Evolutionary conservation across 176 grass and related monocot genomes (phyloP), one percentile per base, ranked within the genome.

Genomic region (Dendrocalamus sinicus): DNA sequence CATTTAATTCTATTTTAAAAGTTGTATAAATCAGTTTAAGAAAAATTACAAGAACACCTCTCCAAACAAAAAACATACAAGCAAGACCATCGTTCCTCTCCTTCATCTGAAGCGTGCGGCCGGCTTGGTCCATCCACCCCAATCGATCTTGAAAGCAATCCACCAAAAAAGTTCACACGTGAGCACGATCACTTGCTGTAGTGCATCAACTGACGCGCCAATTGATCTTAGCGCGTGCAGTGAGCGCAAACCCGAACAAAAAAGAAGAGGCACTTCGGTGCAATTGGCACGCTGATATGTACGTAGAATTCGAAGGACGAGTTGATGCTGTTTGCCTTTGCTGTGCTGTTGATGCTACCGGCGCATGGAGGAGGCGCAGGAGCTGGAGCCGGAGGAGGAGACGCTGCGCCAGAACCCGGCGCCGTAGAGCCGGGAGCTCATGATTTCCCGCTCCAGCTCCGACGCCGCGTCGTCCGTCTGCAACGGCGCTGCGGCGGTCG

Each of bases 331-430:
- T 1, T 70, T 73, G 64, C 23, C 7, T 22, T 3, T 1, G 41
- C 12, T 1, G 28, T 19, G 23, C 24, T 12, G 70, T 14, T 11
- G 71, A 28, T 47, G 51, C 67, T 82, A 70, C 37, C 79, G 61
- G 52, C 83, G 87, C 41, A 23, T 24, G 73, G 83, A 90, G 70
- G 87, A 83, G 17, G 89, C 67, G 67, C 73, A 55, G 48, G 87
- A 74, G 73, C 79, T 73, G 83, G 90, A 88, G 63, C 73, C 67
- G 43, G 86, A 83, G 60, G 86, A 86, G 51, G 92, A 94, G 22
- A 68, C 81, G 85, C 74, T 83, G 67, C 92, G 92, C 92, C 92
- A 92, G 81, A 94, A 92, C 0, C 92, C 92, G 9, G 84, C 81
- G 73, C 90, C 85, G 73, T 90, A 92, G 81, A 94, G 75, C 37